Evolutionary conservation across 2,329 filamentous ascomycete genomes (phyloP), one percentile per base, ranked within the genome.

Genomic region (Zymoseptoria tritici): DNA sequence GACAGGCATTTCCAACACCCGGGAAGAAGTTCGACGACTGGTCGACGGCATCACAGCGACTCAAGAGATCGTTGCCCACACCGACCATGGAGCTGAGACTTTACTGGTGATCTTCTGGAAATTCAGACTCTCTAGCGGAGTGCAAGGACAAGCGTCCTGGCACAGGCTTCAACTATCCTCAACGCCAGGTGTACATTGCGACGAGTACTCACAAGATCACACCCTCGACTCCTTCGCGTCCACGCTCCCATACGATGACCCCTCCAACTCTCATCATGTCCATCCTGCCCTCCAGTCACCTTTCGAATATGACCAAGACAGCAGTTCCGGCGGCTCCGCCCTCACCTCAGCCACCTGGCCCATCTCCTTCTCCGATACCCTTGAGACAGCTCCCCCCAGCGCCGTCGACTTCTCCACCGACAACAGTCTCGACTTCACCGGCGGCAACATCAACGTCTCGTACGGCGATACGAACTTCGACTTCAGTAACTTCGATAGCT

Each of bases 61-160:
- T 3, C 77, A 79, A 58, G 76, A 79, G 54, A 68, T 79, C 26
- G 74, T 73, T 36, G 73, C 75, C 11, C 64, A 69, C 8, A 56
- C 58, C 62, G 68, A 70, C 4, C 64, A 67, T 21, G 67, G 66
- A 0, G 63, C 68, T 22, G 66, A 72, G 36, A 60, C 64, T n/a
- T 58, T 72, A 2, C 59, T 72, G 52, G 60, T 71, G 16, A 66
- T 72, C 49, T 63, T 62, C 59, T 70, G 71, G 69, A 62, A 60
- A 29, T 72, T 72, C 58, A 61, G 67, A 36, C 63, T 68, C 13
- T 69, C 66, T 2, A 65, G 22, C 2, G 58, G 46, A 5, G 53
- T 52, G 6, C 62, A 59, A 19, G 70, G 70, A 11, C 63, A 60
- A 26, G 63, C 70, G 3, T 70, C 66, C 26, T 72, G 71, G 71